Evolutionary conservation across 306 rosid species (phyloP).

Genomic region (Malus orientalis): DNA sequence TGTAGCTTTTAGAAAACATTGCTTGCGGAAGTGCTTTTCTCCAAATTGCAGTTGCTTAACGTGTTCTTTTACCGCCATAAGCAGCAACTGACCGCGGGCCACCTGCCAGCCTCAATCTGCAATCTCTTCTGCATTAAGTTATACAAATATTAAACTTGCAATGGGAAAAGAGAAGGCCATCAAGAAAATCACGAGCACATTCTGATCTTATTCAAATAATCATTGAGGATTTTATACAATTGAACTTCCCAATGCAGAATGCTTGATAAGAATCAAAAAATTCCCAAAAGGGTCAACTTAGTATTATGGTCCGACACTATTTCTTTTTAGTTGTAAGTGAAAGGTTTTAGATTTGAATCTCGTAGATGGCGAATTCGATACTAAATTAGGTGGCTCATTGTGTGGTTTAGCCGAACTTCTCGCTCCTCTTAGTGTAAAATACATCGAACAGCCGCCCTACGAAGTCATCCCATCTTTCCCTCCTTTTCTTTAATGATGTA

Average conservation of each 20-base stretch:
- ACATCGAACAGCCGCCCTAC: constrained; percentile 59
- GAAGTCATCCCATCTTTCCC: constrained; percentile 68
- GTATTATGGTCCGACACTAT: too few species aligned
- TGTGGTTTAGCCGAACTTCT: too few species aligned
- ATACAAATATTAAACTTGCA: not conserved
- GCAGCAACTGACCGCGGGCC: not conserved
- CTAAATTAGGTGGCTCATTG: too few species aligned
- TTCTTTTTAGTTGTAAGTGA: too few species aligned
- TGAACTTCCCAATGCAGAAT: not conserved
- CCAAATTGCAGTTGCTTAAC: not conserved
- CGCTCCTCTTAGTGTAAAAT: too few species aligned
- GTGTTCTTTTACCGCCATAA: not conserved
- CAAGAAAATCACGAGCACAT: not conserved
- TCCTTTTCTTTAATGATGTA: constrained; percentile 20
- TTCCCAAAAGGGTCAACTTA: not conserved
- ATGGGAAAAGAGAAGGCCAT: not conserved
- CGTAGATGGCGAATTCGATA: too few species aligned
- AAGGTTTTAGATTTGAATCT: too few species aligned
- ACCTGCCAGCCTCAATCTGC: not conserved
- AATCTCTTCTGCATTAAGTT: not conserved
- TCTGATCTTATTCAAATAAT: not conserved
- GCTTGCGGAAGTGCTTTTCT: not conserved
- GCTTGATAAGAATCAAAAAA: constrained; percentile 22
- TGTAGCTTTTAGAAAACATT: not conserved
- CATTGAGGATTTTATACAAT: not conserved